A percentile compares a stretch with the other conserved stretches of the same genome.
Evolutionary conservation across 345 rosid species (phyloP).

Genomic region (Hypericum androsaemum): DNA sequence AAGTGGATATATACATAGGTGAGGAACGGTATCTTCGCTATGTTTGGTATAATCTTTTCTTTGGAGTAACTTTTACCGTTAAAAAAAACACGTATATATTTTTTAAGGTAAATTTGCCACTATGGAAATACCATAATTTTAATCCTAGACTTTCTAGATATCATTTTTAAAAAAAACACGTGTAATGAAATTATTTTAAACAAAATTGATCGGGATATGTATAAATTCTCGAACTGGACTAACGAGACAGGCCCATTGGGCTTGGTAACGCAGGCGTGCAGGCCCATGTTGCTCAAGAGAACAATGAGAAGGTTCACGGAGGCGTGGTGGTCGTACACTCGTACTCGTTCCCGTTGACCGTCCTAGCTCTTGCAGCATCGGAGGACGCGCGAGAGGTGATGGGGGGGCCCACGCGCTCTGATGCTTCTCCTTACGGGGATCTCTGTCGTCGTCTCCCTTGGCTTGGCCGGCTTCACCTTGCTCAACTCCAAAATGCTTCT

Average conservation of each 20-base stretch:
- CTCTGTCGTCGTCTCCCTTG: not conserved
- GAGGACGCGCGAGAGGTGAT: conserved; percentile 1
- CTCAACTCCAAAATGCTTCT: conserved; percentile 6
- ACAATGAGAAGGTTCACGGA: conserved; percentile 2
- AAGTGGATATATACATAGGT: too few species aligned
- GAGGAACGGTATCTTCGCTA: too few species aligned
- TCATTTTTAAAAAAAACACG: too few species aligned
- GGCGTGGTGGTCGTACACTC: conserved; percentile 1
- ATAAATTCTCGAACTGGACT: too few species aligned
- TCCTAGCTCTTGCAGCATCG: conserved; percentile 1
- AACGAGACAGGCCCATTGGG: not conserved
- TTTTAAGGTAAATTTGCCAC: too few species aligned
- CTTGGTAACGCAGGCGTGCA: not conserved
- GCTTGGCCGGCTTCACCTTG: not conserved
- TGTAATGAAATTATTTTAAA: not conserved
- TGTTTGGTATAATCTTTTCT: too few species aligned
- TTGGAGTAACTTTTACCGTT: too few species aligned
- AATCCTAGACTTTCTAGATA: too few species aligned
- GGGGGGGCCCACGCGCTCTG: conserved; percentile 1
- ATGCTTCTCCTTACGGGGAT: not conserved
- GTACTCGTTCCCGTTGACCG: conserved; percentile 6
- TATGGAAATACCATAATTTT: too few species aligned
- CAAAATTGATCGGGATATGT: too few species aligned
- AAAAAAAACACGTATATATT: too few species aligned
- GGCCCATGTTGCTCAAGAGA: conserved; percentile 6